Evolutionary conservation across 805 yeast genomes (phyloP), one percentile per base, ranked within the genome.

Genomic region (Teunomyces lycoperdinae): DNA sequence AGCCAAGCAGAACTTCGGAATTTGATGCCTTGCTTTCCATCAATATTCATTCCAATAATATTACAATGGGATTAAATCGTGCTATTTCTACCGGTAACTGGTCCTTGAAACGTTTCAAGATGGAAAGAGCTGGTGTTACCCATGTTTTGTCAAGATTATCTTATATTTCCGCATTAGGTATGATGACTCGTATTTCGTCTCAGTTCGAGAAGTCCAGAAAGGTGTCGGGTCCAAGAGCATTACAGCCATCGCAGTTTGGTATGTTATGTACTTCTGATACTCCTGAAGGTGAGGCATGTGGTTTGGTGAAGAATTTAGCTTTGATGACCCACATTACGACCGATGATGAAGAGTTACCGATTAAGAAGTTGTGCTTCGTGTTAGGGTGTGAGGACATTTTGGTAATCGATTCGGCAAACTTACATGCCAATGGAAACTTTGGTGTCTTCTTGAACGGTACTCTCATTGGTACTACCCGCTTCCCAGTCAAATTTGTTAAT

Each of bases 251-350:
- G 1, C 99, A 94, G 72, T 94, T 94, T 67, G 99, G 99, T 64
- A 94, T 94, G 98, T 77, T 94, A 50, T 94, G 99, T 76, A 89
- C 98, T 5, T 88, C 98, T 0, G 99, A 94, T 79, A 94, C 99
- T 0, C 99, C 99, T 1, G 99, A 94, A 79, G 99, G 99, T 78
- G 99, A 94, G 70, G 99, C 99, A 0, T 94, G 99, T 82, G 99
- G 99, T 62, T 79, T 94, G 67, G 99, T 94, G 32, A 94, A 94
- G 71, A 94, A 94, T 64, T 75, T 94, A 66, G 99, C 99, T 1
- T 77, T 94, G 42, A 94, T 94, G 99, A 94, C 99, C 9, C 99
- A 94, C 68, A 94, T 94, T 61, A 94, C 99, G 4, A 92, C 99
- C 1, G 99, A 94, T 68, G 97, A 89, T 58, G 99, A 94, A 66